Evolutionary conservation across 1,284 basidiomycete species (phyloP).

Genomic region (Cryptococcus wingfieldii): DNA sequence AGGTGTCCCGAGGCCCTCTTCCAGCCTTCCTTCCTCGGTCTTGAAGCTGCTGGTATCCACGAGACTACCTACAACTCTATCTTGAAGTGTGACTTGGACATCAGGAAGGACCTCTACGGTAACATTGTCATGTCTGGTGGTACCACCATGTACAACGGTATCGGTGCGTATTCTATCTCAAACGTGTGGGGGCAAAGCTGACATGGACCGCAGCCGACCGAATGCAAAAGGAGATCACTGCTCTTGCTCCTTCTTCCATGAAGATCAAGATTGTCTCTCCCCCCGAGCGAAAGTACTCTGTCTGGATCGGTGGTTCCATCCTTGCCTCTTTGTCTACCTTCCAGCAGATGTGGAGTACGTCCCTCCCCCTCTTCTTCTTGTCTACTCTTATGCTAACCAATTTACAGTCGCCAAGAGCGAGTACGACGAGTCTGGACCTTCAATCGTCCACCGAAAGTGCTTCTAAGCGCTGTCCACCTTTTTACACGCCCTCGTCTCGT

Average conservation of each 20-base stretch:
- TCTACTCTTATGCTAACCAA: background rate
- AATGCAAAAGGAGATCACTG: slow-evolving; percentile 95
- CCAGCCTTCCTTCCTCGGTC: slow-evolving; percentile 90
- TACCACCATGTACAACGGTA: slow-evolving; percentile 97
- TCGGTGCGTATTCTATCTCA: slow-evolving; percentile 46
- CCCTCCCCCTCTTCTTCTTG: slow-evolving; percentile 58
- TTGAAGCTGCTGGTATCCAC: slow-evolving; percentile 91
- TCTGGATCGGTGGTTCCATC: slow-evolving; percentile 99
- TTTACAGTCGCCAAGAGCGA: slow-evolving; percentile 39
- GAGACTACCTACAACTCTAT: slow-evolving; percentile 90
- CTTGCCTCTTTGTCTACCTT: slow-evolving; percentile 92
- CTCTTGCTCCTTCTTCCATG: slow-evolving; percentile 73
- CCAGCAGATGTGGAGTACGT: slow-evolving; percentile 60
- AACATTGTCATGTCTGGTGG: slow-evolving; percentile 94
- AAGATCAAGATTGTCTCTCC: slow-evolving; percentile 95
- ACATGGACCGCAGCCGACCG: slow-evolving; percentile 60
- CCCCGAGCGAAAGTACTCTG: slow-evolving; percentile 84
- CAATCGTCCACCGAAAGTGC: slow-evolving; percentile 67
- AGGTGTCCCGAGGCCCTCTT: slow-evolving; percentile 95
- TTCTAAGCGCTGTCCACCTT: slow-evolving; percentile 25
- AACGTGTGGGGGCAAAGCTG: background rate
- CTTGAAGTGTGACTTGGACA: slow-evolving; percentile 63
- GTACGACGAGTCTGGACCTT: slow-evolving; percentile 84
- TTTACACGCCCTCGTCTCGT: background rate
- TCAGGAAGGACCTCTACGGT: slow-evolving; percentile 63